These are phyloP conservation scores for Vanilla planifolia DNA, from an alignment of 106 monocot species.

Conservation along the genomic window DNA sequence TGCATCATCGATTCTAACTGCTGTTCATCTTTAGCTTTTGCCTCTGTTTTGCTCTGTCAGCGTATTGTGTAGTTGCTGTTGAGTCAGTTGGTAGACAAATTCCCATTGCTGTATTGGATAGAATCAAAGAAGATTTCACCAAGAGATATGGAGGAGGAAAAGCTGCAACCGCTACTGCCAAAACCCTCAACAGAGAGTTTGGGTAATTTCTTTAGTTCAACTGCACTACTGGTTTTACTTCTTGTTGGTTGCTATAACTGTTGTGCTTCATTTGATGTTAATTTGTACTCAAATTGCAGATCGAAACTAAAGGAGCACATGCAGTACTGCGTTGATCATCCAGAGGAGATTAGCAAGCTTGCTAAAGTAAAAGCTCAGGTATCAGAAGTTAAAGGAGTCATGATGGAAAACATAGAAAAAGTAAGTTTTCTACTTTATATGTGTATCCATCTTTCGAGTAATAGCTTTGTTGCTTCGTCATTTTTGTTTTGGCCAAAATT, in stretches of 20 bases:
- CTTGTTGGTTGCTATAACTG: too few relatives aligned
- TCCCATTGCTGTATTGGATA: conserved; percentile 56
- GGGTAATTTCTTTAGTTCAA: conserved; percentile 18
- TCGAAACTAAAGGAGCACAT: conserved; percentile 55
- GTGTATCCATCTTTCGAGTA: neutral
- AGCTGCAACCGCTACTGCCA: conserved; percentile 40
- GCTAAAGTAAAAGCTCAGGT: conserved; percentile 61
- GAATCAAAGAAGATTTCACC: conserved; percentile 47
- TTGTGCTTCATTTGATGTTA: too few relatives aligned
- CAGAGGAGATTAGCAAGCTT: conserved; percentile 55
- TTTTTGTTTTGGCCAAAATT: neutral
- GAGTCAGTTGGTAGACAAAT: conserved; percentile 50
- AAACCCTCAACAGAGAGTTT: conserved; percentile 41
- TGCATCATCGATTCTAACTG: too few relatives aligned
- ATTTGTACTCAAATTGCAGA: conserved; percentile 8
- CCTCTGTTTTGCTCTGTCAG: too few relatives aligned
- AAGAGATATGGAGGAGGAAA: conserved; percentile 59
- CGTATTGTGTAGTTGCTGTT: conserved; percentile 58
- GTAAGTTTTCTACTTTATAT: conserved; percentile 7
- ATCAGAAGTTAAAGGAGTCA: conserved; percentile 57
- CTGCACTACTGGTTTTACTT: neutral
- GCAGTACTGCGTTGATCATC: conserved; percentile 55
- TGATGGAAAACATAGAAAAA: conserved; percentile 77
- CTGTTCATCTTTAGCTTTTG: too few relatives aligned
- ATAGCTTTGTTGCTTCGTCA: neutral